Conservation (phyloP, 129 eudicot species). For the sunflower (Helianthus annuus) region HanXRQr2.0-SUNRISE NC_035448.2:159713477-159713976, state of each 20-base stretch:
- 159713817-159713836: slow-evolving; percentile 8
- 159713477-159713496: slow-evolving; percentile 5
- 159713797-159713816: background rate
- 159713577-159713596: background rate
- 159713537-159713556: background rate
- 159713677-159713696: background rate
- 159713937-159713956: background rate
- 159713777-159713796: background rate
- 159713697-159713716: background rate
- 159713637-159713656: slow-evolving; percentile 11
- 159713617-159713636: background rate
- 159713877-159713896: background rate
- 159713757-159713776: background rate
- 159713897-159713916: background rate
- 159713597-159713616: background rate
- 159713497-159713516: slow-evolving; percentile 4
- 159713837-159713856: background rate
- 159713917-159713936: slow-evolving; percentile 8
- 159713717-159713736: background rate
- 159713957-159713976: background rate
- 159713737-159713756: slow-evolving; percentile 9
- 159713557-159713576: slow-evolving; percentile 5
- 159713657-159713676: slow-evolving; percentile 18
- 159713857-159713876: slow-evolving; percentile 6
- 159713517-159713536: background rate